A percentile compares a stretch with the other conserved stretches of the same genome.
Conservation (phyloP, 148 eudicot genomes). For the Chenopodium quinoa region DNA sequence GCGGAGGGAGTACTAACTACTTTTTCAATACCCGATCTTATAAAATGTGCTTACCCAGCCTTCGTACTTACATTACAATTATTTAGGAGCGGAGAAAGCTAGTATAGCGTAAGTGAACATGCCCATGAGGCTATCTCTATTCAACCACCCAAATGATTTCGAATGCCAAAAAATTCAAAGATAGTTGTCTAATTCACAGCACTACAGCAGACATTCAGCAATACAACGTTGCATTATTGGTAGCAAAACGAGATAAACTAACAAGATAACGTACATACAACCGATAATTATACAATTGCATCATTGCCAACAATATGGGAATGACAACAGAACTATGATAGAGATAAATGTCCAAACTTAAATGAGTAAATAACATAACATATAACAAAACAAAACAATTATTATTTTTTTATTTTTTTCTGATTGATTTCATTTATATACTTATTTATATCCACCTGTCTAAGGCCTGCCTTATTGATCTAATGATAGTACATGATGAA, state of each 20-base stretch:
- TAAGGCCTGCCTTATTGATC: slow-evolving; percentile 1
- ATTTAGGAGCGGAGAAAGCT: too few species aligned
- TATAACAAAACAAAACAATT: slow-evolving; percentile 3
- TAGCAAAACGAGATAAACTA: slow-evolving; percentile 18
- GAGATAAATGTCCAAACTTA: slow-evolving; percentile 1
- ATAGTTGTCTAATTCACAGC: neutral
- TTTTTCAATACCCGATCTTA: too few species aligned
- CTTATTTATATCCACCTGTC: slow-evolving; percentile 5
- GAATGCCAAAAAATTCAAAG: slow-evolving; percentile 11
- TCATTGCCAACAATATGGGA: slow-evolving; percentile 33
- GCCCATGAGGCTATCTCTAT: neutral
- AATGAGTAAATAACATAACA: neutral
- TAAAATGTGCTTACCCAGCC: too few species aligned
- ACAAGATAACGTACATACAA: neutral
- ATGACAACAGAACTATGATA: slow-evolving; percentile 24
- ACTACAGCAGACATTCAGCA: neutral
- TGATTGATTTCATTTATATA: too few species aligned
- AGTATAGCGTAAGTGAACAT: too few species aligned
- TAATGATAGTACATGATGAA: slow-evolving; percentile 2
- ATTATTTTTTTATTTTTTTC: neutral
- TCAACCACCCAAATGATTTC: slow-evolving; percentile 22
- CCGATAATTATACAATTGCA: slow-evolving; percentile 9
- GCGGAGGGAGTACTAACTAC: too few species aligned
- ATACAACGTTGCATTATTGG: slow-evolving; percentile 11
- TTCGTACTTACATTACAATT: too few species aligned